Evolutionary conservation across 345 rosid genomes (phyloP).

Genomic region (Capsella bursapastoris): DNA sequence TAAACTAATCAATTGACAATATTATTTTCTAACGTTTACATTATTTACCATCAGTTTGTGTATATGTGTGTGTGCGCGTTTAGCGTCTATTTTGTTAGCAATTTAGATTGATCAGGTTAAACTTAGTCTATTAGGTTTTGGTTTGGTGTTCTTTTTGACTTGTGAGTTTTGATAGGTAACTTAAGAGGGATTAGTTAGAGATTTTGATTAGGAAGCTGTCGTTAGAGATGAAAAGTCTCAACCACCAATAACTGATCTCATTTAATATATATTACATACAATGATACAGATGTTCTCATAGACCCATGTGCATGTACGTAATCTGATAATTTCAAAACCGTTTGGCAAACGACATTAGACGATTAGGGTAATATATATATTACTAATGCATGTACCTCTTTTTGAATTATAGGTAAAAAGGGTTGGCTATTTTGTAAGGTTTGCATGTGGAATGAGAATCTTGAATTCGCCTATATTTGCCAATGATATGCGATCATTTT

Average conservation of each 20-base stretch:
- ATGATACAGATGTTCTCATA: slow-evolving; percentile 3
- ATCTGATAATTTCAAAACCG: slow-evolving; percentile 7
- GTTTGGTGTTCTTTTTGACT: slow-evolving; percentile 37
- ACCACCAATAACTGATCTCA: slow-evolving; percentile 8
- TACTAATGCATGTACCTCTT: not conserved
- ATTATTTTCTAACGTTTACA: not conserved
- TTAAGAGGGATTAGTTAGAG: slow-evolving; percentile 28
- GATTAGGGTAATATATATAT: not conserved
- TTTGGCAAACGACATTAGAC: slow-evolving; percentile 25
- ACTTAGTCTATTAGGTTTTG: slow-evolving; percentile 25
- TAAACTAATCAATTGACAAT: not conserved
- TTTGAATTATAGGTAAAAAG: not conserved
- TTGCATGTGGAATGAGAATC: slow-evolving; percentile 1
- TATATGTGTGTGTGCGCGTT: not conserved
- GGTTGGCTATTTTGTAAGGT: not conserved
- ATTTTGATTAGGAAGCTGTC: slow-evolving; percentile 10
- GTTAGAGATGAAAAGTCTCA: slow-evolving; percentile 27
- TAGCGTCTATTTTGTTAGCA: not conserved
- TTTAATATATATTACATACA: not conserved
- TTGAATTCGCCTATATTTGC: slow-evolving; percentile 9
- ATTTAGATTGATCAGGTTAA: slow-evolving; percentile 22
- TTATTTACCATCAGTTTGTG: not conserved
- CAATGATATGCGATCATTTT: not conserved
- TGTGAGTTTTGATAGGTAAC: slow-evolving; percentile 19
- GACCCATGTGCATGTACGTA: slow-evolving; percentile 25